A percentile compares a stretch with the other conserved stretches of the same genome.
Conservation (phyloP, 495 filamentous ascomycete genomes). For the Penicillium pancosmium region DNA sequence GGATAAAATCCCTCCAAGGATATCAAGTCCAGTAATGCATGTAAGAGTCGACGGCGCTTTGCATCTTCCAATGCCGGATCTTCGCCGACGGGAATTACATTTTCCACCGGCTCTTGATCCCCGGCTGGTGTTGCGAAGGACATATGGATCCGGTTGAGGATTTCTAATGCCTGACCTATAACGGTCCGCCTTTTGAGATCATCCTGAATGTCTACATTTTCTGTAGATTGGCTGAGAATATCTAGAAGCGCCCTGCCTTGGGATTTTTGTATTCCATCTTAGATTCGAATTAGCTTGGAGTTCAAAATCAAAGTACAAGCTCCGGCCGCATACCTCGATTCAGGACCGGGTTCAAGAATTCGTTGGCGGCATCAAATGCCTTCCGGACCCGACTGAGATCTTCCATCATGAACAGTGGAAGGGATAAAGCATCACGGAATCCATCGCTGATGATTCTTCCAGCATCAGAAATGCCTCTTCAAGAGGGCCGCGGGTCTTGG, state of each 20-base stretch:
- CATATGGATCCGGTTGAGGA: slow-evolving; percentile 41
- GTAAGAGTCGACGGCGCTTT: slow-evolving; percentile 48
- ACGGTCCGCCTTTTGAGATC: slow-evolving; percentile 27
- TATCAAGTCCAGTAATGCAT: slow-evolving; percentile 55
- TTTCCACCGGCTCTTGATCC: slow-evolving; percentile 13
- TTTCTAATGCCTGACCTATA: slow-evolving; percentile 41
- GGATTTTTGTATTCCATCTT: slow-evolving; percentile 44
- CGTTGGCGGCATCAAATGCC: slow-evolving; percentile 42
- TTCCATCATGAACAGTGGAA: slow-evolving; percentile 30
- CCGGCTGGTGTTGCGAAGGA: slow-evolving; percentile 35
- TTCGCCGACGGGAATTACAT: slow-evolving; percentile 12
- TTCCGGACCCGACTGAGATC: slow-evolving; percentile 22
- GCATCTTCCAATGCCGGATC: slow-evolving; percentile 44
- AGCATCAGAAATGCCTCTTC: neutral
- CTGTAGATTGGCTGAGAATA: slow-evolving; percentile 27
- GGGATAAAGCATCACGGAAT: neutral
- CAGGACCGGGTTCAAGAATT: slow-evolving; percentile 48
- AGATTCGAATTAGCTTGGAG: slow-evolving; percentile 31
- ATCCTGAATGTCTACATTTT: slow-evolving; percentile 9
- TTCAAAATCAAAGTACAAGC: slow-evolving; percentile 1
- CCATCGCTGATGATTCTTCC: neutral
- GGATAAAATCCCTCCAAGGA: slow-evolving; percentile 61
- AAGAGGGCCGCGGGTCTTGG: neutral
- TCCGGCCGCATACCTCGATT: slow-evolving; percentile 43
- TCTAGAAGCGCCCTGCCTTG: slow-evolving; percentile 42